phyloP scores from a whole-genome alignment of 805 yeast genomes.

The Nakazawaea populi region DNA sequence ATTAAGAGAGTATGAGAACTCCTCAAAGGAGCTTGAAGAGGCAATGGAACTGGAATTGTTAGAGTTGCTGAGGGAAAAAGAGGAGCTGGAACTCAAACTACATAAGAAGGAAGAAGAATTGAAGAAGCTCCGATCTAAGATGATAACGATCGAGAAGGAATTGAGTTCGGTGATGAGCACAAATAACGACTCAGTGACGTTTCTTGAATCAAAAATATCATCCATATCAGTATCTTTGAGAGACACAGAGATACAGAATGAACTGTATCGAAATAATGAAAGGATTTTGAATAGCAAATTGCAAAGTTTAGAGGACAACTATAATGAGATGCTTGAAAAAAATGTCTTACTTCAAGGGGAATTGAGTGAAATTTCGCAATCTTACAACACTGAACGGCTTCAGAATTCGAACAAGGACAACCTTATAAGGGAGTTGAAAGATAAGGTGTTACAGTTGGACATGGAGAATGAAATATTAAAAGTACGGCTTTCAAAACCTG shows the following conservation, averaged over 20 bases:
- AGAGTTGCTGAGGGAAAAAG: conserved; percentile 21
- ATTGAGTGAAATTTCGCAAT: conserved; percentile 9
- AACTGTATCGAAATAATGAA: conserved; percentile 32
- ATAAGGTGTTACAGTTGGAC: not conserved
- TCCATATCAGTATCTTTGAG: conserved; percentile 27
- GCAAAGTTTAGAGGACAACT: conserved; percentile 29
- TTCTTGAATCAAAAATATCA: conserved; percentile 18
- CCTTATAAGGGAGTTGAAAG: not conserved
- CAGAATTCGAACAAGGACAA: not conserved
- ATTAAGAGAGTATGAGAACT: conserved; percentile 34
- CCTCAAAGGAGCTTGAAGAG: conserved; percentile 37
- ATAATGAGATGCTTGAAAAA: conserved; percentile 35
- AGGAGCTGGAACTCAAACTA: conserved; percentile 13
- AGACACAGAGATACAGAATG: conserved; percentile 36
- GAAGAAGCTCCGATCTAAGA: not conserved
- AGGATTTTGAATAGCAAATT: conserved; percentile 29
- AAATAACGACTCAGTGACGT: conserved; percentile 11
- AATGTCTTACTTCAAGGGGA: conserved; percentile 38
- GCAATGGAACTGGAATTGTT: conserved; percentile 38
- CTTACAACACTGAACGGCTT: conserved; percentile 1
- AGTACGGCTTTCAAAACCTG: conserved; percentile 5
- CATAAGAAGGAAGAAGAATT: conserved; percentile 3
- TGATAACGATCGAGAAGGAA: conserved; percentile 5
- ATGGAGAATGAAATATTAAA: conserved; percentile 2
- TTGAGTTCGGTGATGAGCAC: conserved; percentile 4